Base-by-base conservation (phyloP, 2,329 filamentous ascomycete genomes). In the Hirsutella rhossiliensis region DNA sequence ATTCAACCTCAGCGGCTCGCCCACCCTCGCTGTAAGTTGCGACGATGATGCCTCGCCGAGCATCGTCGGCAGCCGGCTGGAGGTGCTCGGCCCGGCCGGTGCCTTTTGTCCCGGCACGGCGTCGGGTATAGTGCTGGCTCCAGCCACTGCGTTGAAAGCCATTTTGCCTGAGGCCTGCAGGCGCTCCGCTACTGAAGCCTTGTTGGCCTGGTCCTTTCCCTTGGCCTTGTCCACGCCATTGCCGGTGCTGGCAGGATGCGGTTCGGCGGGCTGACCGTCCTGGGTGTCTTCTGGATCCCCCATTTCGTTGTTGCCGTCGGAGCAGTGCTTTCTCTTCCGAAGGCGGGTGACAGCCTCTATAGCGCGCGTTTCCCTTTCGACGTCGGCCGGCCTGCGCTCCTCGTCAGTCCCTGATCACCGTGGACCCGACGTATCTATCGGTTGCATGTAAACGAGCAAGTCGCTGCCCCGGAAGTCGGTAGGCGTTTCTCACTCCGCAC, bases 141-240 rank as follows among this genome's bases (percentile, higher is more conserved):
- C 47, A 8, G 42, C 45, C 30, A 58, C 39, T 28, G 58, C 51
- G 40, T 56, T 53, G 41, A 57, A 41, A n/a, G 50, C 54, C 32
- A 59, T 43, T 37, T 47, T 52, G 17, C 54, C 50, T 17, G 58
- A 61, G 45, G 55, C 52, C 40, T 54, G 53, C 15, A 61, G 47
- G 9, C 58, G 54, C 27, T 51, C 50, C 29, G 46, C 34, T 11
- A 59, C 34, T 18, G 52, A 19, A 4, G 40, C 50, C 11, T 29
- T 37, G 6, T 43, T 37, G 28, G 48, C 43, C 30, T 42, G 40
- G 41, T 20, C 38, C 41, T 42, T 43, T 38, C 41, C 50, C 27
- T 43, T 45, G 20, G 30, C 45, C 36, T 54, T 50, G 19, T 49
- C 49, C 41, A 46, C 41, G 17, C 39, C 41, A n/a, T 45, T 38